Percentiles rank a stretch among this genome's conserved stretches.
Conservation (phyloP, 2,329 filamentous ascomycete species). For the Ascochyta viciae-villosae region DNA sequence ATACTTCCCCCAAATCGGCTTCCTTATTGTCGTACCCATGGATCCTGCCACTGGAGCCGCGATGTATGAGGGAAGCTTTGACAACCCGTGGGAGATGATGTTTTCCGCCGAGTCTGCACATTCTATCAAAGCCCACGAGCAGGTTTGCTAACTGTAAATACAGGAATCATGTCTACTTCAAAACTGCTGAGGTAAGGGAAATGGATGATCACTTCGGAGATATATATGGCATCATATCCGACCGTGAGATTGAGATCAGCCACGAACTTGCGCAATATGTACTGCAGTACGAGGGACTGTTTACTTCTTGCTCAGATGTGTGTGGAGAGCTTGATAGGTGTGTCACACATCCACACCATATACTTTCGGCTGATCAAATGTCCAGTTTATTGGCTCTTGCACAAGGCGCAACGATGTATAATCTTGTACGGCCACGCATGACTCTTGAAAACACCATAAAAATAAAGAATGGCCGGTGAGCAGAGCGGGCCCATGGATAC, state of each 20-base stretch:
- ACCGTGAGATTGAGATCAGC: slow-evolving; percentile 88
- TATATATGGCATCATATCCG: slow-evolving; percentile 84
- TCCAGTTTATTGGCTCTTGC: slow-evolving; percentile 78
- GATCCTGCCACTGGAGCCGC: slow-evolving; percentile 65
- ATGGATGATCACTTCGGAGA: slow-evolving; percentile 86
- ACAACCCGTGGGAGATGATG: slow-evolving; percentile 76
- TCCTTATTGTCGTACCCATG: slow-evolving; percentile 76
- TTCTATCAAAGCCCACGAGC: not conserved
- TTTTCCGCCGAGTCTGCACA: slow-evolving; percentile 68
- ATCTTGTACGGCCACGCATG: slow-evolving; percentile 73
- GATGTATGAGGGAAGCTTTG: slow-evolving; percentile 66
- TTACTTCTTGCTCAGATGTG: slow-evolving; percentile 75
- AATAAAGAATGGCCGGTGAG: slow-evolving; percentile 76
- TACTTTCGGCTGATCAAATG: slow-evolving; percentile 25
- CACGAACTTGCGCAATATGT: slow-evolving; percentile 76
- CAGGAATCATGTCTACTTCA: slow-evolving; percentile 76
- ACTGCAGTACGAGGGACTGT: slow-evolving; percentile 69
- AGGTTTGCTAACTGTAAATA: not conserved
- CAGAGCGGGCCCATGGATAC: not conserved
- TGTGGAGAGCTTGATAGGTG: slow-evolving; percentile 83
- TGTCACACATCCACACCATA: not conserved
- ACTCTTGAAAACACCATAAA: slow-evolving; percentile 72
- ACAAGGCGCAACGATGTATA: slow-evolving; percentile 76
- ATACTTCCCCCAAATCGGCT: slow-evolving; percentile 91
- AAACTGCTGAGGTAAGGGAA: slow-evolving; percentile 80